A percentile compares a stretch with the other conserved stretches of the same genome.
Evolutionary conservation across 2,329 filamentous ascomycete genomes (phyloP).

Genomic region (Pseudocercospora vitis): DNA sequence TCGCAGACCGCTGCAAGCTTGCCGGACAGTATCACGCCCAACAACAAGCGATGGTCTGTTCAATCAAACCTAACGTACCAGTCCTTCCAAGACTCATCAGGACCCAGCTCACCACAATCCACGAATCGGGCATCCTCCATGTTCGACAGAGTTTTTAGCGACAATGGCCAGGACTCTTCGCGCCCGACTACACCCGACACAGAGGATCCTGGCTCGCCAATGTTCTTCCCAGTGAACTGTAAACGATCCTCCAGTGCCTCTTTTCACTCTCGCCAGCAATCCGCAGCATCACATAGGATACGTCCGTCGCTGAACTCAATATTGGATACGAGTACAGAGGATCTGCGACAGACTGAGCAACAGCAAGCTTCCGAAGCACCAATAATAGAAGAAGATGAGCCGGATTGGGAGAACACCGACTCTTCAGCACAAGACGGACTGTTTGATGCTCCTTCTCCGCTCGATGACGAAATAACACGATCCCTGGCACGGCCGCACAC

Average conservation of each 20-base stretch:
- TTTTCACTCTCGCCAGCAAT: slow-evolving; percentile 27
- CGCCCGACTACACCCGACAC: slow-evolving; percentile 81
- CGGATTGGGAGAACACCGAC: slow-evolving; percentile 31
- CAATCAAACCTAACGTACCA: slow-evolving; percentile 63
- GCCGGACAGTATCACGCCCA: slow-evolving; percentile 47
- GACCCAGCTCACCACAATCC: slow-evolving; percentile 78
- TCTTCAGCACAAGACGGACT: slow-evolving; percentile 15
- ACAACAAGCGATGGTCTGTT: slow-evolving; percentile 62
- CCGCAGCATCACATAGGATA: slow-evolving; percentile 21
- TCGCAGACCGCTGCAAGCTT: slow-evolving; percentile 62
- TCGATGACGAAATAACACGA: slow-evolving; percentile 31
- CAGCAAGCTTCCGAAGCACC: slow-evolving; percentile 25
- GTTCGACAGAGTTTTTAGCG: slow-evolving; percentile 71
- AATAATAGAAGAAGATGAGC: slow-evolving; percentile 36
- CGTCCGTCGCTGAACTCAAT: slow-evolving; percentile 34
- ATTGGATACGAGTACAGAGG: slow-evolving; percentile 35
- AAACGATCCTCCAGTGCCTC: slow-evolving; percentile 56
- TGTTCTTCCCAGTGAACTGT: slow-evolving; percentile 61
- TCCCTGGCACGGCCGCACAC: slow-evolving; percentile 39
- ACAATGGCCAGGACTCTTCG: slow-evolving; percentile 62
- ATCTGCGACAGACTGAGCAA: slow-evolving; percentile 28
- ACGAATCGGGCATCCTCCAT: slow-evolving; percentile 67
- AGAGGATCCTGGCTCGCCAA: slow-evolving; percentile 56
- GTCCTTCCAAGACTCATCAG: slow-evolving; percentile 65
- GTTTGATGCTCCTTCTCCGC: slow-evolving; percentile 24